phyloP scores from a whole-genome alignment of 148 eudicot species.

The Rhododendron simsii region DNA sequence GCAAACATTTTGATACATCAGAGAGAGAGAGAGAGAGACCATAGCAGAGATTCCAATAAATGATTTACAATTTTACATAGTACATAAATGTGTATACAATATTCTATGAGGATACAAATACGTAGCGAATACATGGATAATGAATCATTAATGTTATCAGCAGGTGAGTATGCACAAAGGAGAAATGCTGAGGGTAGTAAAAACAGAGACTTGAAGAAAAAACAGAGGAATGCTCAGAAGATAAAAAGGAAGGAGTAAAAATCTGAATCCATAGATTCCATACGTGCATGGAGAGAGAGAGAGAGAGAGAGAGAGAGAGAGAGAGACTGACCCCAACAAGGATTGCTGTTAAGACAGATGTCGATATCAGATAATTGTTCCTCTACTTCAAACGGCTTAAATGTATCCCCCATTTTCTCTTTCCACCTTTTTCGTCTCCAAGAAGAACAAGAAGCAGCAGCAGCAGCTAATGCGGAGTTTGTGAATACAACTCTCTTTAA shows the following conservation, averaged over 20 bases:
- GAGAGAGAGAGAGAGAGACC: no score
- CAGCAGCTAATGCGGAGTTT: background rate
- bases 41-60: background rate
- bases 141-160: background rate
- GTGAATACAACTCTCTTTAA: background rate
- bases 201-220: background rate
- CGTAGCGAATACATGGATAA: background rate
- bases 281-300: background rate
- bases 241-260: background rate
- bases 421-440: background rate
- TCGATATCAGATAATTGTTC: slow-evolving; percentile 83
- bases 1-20: no score
- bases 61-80: no score
- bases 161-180: background rate
- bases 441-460: background rate
- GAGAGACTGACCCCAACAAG: slow-evolving; percentile 65
- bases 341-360: slow-evolving; percentile 74
- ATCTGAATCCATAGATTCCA: background rate
- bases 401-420: slow-evolving; percentile 34
- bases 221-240: background rate
- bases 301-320: no score
- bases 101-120: background rate
- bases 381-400: slow-evolving; percentile 65
- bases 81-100: background rate
- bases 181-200: background rate